Evolutionary conservation across 768 basidiomycete species (phyloP).

Genomic region (Infundibulicybe gibba): DNA sequence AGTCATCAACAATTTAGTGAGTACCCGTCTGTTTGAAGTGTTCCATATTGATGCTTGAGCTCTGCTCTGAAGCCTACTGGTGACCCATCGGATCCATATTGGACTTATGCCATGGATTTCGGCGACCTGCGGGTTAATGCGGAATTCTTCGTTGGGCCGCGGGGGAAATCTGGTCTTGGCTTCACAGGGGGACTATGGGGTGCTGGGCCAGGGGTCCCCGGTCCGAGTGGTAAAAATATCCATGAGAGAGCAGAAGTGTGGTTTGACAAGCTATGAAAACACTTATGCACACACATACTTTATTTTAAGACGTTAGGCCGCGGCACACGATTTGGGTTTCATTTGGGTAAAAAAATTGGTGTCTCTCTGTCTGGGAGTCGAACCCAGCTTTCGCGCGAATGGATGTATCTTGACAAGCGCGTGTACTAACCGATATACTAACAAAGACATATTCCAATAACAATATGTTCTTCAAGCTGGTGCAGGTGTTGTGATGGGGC

Average conservation of each 20-base stretch:
- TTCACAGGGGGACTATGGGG: background rate
- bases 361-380: too few species aligned
- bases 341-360: too few species aligned
- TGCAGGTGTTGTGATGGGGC: too few species aligned
- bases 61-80: background rate
- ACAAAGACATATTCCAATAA: too few species aligned
- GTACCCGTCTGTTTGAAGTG: background rate
- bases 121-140: background rate
- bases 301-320: too few species aligned
- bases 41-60: background rate
- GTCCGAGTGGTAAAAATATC: background rate
- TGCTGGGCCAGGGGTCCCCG: background rate
- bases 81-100: background rate
- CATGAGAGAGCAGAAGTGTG: background rate
- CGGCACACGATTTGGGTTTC: too few species aligned
- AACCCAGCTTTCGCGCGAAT: too few species aligned
- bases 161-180: background rate
- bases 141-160: background rate
- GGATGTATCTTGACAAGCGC: too few species aligned
- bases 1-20: background rate
- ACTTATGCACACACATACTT: too few species aligned
- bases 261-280: background rate
- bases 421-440: too few species aligned
- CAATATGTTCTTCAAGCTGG: too few species aligned
- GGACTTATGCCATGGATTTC: background rate